These are phyloP conservation scores for Daedalea quercina DNA, from an alignment of 768 basidiomycete species.

Conservation along the genomic window DNA sequence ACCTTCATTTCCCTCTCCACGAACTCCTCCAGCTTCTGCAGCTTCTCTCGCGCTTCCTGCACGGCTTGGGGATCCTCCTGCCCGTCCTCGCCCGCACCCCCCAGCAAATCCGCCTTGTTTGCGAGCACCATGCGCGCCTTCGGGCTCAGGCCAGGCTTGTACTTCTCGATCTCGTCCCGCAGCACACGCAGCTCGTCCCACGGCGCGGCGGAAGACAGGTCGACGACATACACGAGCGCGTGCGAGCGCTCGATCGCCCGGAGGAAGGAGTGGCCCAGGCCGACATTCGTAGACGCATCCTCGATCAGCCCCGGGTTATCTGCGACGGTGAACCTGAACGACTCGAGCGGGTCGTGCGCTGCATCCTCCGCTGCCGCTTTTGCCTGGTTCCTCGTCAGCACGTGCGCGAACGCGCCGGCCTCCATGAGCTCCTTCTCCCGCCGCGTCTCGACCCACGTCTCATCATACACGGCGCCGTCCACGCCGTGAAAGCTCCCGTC, in stretches of 20 bases:
- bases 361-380: constrained; percentile 1
- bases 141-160: constrained; percentile 69
- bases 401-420: constrained; percentile 44
- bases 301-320: constrained; percentile 95
- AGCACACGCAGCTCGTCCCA: constrained; percentile 73
- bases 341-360: constrained; percentile 38
- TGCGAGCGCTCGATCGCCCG: constrained; percentile 89
- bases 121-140: constrained; percentile 80
- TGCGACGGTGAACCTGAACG: constrained; percentile 88
- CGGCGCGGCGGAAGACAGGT: constrained; percentile 67
- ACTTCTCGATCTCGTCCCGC: constrained; percentile 77
- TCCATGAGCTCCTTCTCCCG: constrained; percentile 38
- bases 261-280: constrained; percentile 90
- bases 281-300: constrained; percentile 81
- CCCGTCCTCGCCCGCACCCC: constrained; percentile 26
- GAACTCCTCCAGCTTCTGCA: constrained; percentile 48
- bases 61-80: constrained; percentile 41
- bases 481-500: constrained; percentile 72
- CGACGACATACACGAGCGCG: constrained; percentile 89
- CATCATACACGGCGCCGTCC: constrained; percentile 51
- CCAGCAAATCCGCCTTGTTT: constrained; percentile 92
- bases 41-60: constrained; percentile 48
- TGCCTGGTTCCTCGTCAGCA: constrained; percentile 44
- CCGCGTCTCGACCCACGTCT: constrained; percentile 52
- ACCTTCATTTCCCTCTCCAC: constrained; percentile 41